phyloP scores from a whole-genome alignment of 805 yeast species.

The Scheffersomyces coipomensis region DNA sequence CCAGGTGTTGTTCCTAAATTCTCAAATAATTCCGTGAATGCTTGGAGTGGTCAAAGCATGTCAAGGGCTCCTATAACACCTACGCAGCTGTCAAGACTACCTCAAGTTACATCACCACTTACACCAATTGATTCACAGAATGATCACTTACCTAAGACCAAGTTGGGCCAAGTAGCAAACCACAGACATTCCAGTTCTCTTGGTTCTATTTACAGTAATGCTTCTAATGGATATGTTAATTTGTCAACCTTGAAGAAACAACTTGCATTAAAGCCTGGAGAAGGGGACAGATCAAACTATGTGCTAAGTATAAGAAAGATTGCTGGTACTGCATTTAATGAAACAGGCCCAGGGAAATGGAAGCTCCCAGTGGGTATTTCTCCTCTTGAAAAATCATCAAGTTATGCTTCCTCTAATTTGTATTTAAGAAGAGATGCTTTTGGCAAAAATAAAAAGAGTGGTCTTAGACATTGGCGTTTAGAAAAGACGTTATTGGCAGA shows the following conservation, averaged over 20 bases:
- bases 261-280: slow-evolving; percentile 40
- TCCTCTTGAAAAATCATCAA: slow-evolving; percentile 38
- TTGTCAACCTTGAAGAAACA: slow-evolving; percentile 35
- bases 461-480: slow-evolving; percentile 59
- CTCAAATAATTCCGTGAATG: too few relatives aligned
- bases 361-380: slow-evolving; percentile 55
- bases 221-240: slow-evolving; percentile 34
- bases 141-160: not conserved
- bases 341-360: slow-evolving; percentile 46
- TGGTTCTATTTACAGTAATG: slow-evolving; percentile 33
- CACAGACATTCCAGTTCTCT: slow-evolving; percentile 28
- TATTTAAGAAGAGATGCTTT: slow-evolving; percentile 21
- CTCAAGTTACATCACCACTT: not conserved
- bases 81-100: not conserved
- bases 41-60: not conserved
- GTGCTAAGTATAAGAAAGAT: slow-evolving; percentile 42
- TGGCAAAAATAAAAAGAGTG: slow-evolving; percentile 32
- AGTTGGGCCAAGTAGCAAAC: not conserved
- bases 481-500: slow-evolving; percentile 69
- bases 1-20: not conserved
- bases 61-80: not conserved
- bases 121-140: not conserved
- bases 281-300: slow-evolving; percentile 52
- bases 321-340: slow-evolving; percentile 50
- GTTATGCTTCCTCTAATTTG: slow-evolving; percentile 21